Conservation (phyloP, 2,329 filamentous ascomycete genomes). For the Geosmithia putterillii region DNA sequence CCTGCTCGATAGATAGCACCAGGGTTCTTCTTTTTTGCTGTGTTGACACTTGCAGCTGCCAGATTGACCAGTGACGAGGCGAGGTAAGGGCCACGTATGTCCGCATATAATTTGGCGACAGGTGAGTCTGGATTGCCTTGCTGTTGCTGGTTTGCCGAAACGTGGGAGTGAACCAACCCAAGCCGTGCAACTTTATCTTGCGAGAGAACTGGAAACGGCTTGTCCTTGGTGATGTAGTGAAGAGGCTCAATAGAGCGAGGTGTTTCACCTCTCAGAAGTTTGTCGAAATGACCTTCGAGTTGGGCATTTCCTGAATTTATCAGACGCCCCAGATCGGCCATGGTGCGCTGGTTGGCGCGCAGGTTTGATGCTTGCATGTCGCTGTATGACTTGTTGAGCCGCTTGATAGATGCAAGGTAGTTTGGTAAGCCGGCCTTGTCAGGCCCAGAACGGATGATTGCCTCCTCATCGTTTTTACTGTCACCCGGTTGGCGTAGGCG, state of each 20-base stretch:
- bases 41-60: conserved; percentile 74
- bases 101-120: conserved; percentile 72
- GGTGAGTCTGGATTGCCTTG: conserved; percentile 48
- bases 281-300: conserved; percentile 73
- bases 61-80: conserved; percentile 71
- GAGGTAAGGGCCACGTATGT: conserved; percentile 80
- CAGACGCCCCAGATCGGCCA: conserved; percentile 65
- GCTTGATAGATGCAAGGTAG: conserved; percentile 82
- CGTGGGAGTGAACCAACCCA: conserved; percentile 65
- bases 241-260: conserved; percentile 75
- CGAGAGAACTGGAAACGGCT: conserved; percentile 68
- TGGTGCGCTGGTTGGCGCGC: conserved; percentile 80
- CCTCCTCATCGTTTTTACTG: conserved; percentile 82
- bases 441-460: conserved; percentile 79
- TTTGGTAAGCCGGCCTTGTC: conserved; percentile 69
- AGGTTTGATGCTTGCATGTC: conserved; percentile 87
- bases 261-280: conserved; percentile 62
- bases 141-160: conserved; percentile 45
- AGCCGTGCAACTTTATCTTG: conserved; percentile 66
- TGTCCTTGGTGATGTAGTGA: conserved; percentile 84
- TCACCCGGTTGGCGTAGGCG: conserved; percentile 82
- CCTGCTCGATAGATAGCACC: conserved; percentile 80
- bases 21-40: conserved; percentile 66
- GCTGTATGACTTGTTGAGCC: conserved; percentile 70
- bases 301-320: conserved; percentile 70